Evolutionary conservation across 1,284 basidiomycete species (phyloP).

Genomic region (Coniophora puteana): DNA sequence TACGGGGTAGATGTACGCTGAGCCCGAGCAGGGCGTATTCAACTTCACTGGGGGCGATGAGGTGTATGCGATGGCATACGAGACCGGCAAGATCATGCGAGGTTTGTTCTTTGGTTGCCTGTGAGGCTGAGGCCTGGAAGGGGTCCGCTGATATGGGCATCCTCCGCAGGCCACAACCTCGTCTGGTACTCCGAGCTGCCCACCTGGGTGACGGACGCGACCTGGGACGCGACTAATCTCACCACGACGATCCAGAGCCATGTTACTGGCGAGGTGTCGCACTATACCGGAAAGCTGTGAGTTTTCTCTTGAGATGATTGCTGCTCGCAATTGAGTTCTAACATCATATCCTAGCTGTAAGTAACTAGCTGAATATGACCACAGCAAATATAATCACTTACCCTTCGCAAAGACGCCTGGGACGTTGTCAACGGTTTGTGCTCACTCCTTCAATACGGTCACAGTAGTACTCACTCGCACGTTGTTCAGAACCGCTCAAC

Average conservation of each 20-base stretch:
- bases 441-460: conserved; percentile 4
- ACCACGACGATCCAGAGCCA: conserved; percentile 17
- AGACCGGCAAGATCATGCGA: conserved; percentile 14
- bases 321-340: neutral
- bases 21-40: conserved; percentile 22
- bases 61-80: conserved; percentile 22
- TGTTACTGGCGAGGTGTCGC: conserved; percentile 12
- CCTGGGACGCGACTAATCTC: conserved; percentile 15
- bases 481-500: conserved; percentile 32
- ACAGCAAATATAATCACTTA: neutral
- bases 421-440: conserved; percentile 13
- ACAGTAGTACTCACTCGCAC: conserved; percentile 19
- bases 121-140: neutral
- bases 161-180: conserved; percentile 12
- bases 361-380: neutral
- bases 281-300: conserved; percentile 15
- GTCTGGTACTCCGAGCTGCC: conserved; percentile 23
- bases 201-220: conserved; percentile 17
- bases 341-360: conserved; percentile 5
- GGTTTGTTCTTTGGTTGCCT: conserved; percentile 5
- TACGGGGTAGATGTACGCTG: no score
- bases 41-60: conserved; percentile 22
- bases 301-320: neutral
- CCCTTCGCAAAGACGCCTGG: conserved; percentile 10
- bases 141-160: neutral